Conservation (phyloP, 345 rosid genomes). For the Streptanthus diversifolius region DNA sequence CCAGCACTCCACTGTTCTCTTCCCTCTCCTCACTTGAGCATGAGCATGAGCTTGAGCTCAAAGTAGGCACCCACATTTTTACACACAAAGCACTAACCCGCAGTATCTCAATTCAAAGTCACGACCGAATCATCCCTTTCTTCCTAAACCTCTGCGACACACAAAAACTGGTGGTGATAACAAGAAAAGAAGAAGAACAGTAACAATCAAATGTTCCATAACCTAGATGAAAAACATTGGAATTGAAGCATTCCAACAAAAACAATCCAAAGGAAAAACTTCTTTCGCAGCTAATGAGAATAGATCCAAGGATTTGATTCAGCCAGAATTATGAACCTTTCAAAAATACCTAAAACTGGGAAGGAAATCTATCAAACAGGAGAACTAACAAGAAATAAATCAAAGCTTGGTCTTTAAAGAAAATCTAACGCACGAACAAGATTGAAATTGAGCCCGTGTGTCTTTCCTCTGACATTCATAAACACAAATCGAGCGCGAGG, state of each 20-base stretch:
- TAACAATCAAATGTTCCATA: not conserved
- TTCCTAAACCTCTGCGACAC: slow-evolving; percentile 24
- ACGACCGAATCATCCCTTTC: slow-evolving; percentile 12
- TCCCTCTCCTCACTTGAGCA: slow-evolving; percentile 50
- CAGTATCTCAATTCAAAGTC: not conserved
- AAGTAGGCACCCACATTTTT: slow-evolving; percentile 74
- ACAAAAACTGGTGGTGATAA: not conserved
- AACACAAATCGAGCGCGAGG: not conserved
- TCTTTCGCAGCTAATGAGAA: not conserved
- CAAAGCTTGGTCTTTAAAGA: not conserved
- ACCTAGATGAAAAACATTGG: not conserved
- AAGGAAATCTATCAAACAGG: not conserved
- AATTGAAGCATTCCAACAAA: not conserved
- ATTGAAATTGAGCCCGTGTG: not conserved
- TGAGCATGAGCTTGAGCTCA: slow-evolving; percentile 49
- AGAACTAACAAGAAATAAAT: not conserved
- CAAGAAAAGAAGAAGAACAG: not conserved
- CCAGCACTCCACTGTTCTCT: slow-evolving; percentile 38
- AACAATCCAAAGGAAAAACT: slow-evolving; percentile 8
- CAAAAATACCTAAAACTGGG: not conserved
- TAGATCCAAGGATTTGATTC: not conserved
- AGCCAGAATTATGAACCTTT: not conserved
- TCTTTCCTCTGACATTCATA: not conserved
- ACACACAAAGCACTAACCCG: not conserved
- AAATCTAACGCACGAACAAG: not conserved